Evolutionary conservation across 768 basidiomycete species (phyloP), one percentile per base, ranked within the genome.

Genomic region (Cytidiella melzeri): DNA sequence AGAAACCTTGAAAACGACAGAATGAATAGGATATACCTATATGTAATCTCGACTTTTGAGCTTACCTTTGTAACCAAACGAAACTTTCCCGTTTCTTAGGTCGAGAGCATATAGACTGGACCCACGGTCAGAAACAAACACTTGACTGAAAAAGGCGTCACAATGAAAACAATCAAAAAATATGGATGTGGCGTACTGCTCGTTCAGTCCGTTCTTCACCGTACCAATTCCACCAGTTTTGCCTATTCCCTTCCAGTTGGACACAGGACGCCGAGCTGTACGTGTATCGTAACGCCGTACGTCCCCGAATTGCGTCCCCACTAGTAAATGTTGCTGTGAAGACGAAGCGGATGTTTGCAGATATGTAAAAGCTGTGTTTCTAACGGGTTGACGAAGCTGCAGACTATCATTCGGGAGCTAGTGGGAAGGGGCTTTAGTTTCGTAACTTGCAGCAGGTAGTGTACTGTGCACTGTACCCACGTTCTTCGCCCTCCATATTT

Each of bases 401-500:
- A 93, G 73, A 41, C 68, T 62, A 57, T 93, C 90, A 56, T 91
- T 86, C n/a, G 81, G 74, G 4, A 84, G 64, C 85, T 87, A 40
- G 24, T 11, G 30, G n/a, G 9, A 41, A 42, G 13, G n/a, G n/a
- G n/a, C n/a, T n/a, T n/a, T 23, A 5, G 19, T 4, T 36, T 25
- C 28, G 34, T 41, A 20, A 41, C 15, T 25, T 41, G 26, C 13
- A 20, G 42, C 5, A 47, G 11, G 6, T 6, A 18, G 0, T 24
- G 30, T 21, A 11, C 4, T 36, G 15, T 12, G 44, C n/a, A n/a
- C 6, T 13, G 24, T 12, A 50, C 72, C 30, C 49, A 88, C 85
- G 62, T 93, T 92, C 64, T 84, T 86, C 9, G 89, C 89, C 48
- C 90, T 72, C 91, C 91, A 93, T 3, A 84, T 58, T 68, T 93